Conservation (phyloP, 2,329 filamentous ascomycete genomes). For the Neonectria punicea region DNA sequence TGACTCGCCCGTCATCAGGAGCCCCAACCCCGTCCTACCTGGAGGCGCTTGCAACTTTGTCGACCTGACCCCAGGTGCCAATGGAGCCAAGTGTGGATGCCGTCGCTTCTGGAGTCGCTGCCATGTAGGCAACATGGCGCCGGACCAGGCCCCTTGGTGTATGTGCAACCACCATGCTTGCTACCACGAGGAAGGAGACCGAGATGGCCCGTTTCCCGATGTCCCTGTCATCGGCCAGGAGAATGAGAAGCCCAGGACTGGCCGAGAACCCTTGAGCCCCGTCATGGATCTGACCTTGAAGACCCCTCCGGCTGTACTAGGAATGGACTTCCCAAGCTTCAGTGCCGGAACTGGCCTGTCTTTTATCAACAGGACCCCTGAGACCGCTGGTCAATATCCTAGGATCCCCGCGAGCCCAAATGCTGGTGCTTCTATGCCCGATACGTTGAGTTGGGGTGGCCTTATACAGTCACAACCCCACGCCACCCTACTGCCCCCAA, state of each 20-base stretch:
- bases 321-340: constrained; percentile 56
- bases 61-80: constrained; percentile 62
- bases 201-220: constrained; percentile 38
- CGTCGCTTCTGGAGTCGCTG: constrained; percentile 68
- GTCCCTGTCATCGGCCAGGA: constrained; percentile 56
- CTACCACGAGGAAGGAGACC: constrained; percentile 63
- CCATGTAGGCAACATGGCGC: constrained; percentile 46
- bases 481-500: constrained; percentile 53
- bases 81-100: constrained; percentile 66
- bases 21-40: constrained; percentile 53
- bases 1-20: constrained; percentile 52
- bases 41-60: constrained; percentile 68
- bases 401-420: constrained; percentile 32
- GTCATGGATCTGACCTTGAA: constrained; percentile 60
- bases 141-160: constrained; percentile 63
- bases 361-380: constrained; percentile 48
- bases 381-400: constrained; percentile 33
- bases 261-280: constrained; percentile 63
- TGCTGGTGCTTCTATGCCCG: constrained; percentile 55
- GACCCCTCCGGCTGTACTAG: constrained; percentile 48
- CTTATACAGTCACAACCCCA: constrained; percentile 53
- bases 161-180: constrained; percentile 73
- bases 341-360: constrained; percentile 46
- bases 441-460: constrained; percentile 65
- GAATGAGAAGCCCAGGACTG: constrained; percentile 61